Evolutionary conservation across 2,329 filamentous ascomycete genomes (phyloP), one percentile per base, ranked within the genome.

Genomic region (Zalaria obscura): DNA sequence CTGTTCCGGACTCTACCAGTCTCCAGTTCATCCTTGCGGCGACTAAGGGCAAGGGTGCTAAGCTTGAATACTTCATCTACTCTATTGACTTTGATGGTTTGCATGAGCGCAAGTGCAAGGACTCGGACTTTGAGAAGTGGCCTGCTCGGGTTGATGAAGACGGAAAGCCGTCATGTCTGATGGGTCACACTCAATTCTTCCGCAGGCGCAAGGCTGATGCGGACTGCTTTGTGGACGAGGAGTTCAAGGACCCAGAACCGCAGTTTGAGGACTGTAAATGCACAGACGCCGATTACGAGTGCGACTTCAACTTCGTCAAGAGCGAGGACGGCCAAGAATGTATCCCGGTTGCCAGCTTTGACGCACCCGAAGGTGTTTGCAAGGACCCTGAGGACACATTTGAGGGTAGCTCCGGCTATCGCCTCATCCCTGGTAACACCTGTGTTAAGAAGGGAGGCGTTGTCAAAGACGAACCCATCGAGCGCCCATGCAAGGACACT

Each of bases 131-230:
- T 62, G 87, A 95, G 55, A 73, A 80, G 40, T 98, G 91, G 91
- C 76, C 77, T 49, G 91, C 91, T 25, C 78, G 88, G 10, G 72
- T 83, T 32, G 81, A 93, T 55, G 74, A 82, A 27, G 74, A 94
- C 25, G 82, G 82, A 28, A 74, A 93, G 40, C 74, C 88, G 2
- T 84, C 79, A 39, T 98, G 91, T 59, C 69, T 98, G 49, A 96
- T 98, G 89, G 91, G 91, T 18, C 88, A 94, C 58, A 93, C 80
- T 54, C 89, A 96, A 57, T 85, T 75, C 47, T 98, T 83, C 62
- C 73, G 69, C 41, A 78, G 91, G 48, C 79, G 91, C 52, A 96
- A 93, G 68, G 82, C 86, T 57, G 75, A 84, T 51, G 81, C 83
- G 11, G 77, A 93, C 46, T 98, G 93, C 62, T 93, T 95, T 58